Percentiles rank a stretch among this genome's conserved stretches.
Evolutionary conservation across 2,329 filamentous ascomycete species (phyloP).

Genomic region (Botrytis paeoniae): DNA sequence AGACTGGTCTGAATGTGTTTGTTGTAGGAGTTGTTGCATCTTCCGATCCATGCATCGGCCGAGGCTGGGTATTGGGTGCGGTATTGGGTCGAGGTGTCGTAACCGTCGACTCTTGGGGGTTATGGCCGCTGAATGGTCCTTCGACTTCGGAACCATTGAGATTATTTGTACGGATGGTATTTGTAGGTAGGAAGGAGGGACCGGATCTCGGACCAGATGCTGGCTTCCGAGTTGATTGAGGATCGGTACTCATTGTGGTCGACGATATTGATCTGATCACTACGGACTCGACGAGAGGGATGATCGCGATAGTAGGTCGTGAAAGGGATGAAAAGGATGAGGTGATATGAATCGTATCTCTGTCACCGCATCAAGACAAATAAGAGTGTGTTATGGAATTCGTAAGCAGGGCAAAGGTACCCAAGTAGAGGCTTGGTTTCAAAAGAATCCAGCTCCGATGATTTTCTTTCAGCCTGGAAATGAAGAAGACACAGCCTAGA

Average conservation of each 20-base stretch:
- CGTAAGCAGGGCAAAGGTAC: conserved; percentile 21
- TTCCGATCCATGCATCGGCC: conserved; percentile 40
- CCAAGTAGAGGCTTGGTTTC: conserved; percentile 30
- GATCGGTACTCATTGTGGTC: neutral
- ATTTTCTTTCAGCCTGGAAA: conserved; percentile 24
- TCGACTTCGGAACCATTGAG: neutral
- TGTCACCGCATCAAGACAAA: conserved; percentile 18
- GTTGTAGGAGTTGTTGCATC: conserved; percentile 64
- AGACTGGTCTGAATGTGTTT: conserved; percentile 45
- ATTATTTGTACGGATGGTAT: conserved; percentile 50
- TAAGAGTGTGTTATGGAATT: neutral
- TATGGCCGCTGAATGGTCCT: conserved; percentile 24
- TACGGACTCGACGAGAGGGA: conserved; percentile 5
- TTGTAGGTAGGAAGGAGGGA: conserved; percentile 55
- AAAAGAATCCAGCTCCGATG: conserved; percentile 19
- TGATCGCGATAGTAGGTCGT: neutral
- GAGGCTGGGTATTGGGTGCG: conserved; percentile 44
- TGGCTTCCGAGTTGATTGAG: conserved; percentile 4
- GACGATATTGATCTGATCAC: neutral
- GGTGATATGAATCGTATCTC: conserved; percentile 6
- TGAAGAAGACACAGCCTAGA: conserved; percentile 22
- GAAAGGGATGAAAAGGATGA: neutral
- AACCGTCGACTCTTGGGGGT: conserved; percentile 50
- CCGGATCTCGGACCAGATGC: conserved; percentile 22
- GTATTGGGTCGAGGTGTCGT: conserved; percentile 48